Conservation (phyloP, 83 land plant species). For the Larix sibirica region DNA sequence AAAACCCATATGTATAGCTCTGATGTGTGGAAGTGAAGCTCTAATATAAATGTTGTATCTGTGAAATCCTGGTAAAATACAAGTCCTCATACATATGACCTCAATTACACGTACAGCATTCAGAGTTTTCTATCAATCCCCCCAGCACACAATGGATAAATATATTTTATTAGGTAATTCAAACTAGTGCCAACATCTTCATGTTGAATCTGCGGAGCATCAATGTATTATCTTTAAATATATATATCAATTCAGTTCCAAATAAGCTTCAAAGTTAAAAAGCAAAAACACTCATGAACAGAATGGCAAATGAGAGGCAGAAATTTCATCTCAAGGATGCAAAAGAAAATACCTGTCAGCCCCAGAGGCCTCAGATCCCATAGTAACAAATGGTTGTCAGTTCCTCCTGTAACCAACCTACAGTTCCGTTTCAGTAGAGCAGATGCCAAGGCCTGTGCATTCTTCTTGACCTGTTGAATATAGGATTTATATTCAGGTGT, state of each 20-base stretch:
- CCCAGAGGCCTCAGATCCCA: conserved; percentile 88
- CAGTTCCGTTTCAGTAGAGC: conserved; percentile 77
- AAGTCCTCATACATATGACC: neutral
- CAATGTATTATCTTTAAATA: neutral
- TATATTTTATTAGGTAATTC: neutral
- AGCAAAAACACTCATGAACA: neutral
- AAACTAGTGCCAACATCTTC: neutral
- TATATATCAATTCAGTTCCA: neutral
- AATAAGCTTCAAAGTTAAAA: neutral
- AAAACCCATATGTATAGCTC: too few species aligned
- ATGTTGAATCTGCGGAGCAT: neutral
- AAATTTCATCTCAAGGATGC: neutral
- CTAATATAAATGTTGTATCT: neutral
- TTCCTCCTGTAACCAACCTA: conserved; percentile 91
- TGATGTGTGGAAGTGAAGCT: neutral
- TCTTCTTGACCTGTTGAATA: conserved; percentile 77
- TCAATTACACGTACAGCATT: neutral
- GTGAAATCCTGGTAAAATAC: neutral
- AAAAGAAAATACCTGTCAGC: conserved; percentile 58
- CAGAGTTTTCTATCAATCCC: neutral
- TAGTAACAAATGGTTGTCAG: conserved; percentile 94
- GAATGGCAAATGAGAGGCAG: neutral
- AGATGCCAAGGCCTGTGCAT: conserved; percentile 87
- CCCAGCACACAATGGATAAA: neutral
- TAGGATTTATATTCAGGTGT: conserved; percentile 76